phyloP scores from a whole-genome alignment of 2,329 filamentous ascomycete genomes.

The Calonectria naviculata region DNA sequence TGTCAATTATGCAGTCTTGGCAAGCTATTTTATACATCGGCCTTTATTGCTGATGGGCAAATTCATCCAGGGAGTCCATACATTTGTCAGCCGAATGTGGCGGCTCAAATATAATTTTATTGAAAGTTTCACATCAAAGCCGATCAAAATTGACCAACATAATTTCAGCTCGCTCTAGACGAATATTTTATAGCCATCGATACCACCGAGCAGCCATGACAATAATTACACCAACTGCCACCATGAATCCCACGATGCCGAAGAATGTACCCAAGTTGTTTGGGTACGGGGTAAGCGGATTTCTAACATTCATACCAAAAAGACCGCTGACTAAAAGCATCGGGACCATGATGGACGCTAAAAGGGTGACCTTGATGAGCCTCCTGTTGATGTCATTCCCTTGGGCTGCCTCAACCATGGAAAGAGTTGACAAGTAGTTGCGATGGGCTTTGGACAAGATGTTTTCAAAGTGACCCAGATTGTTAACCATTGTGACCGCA shows the following conservation, averaged over 20 bases:
- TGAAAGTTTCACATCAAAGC: too few species aligned
- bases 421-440: constrained; percentile 96
- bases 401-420: constrained; percentile 89
- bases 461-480: constrained; percentile 95
- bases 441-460: constrained; percentile 94
- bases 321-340: constrained; percentile 91
- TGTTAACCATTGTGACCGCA: constrained; percentile 99
- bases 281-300: constrained; percentile 68
- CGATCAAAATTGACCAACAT: too few species aligned
- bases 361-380: constrained; percentile 92
- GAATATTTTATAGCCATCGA: constrained; percentile 55
- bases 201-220: constrained; percentile 58
- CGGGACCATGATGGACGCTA: constrained; percentile 93
- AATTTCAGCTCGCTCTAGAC: not conserved
- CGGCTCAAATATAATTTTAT: too few species aligned
- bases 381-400: constrained; percentile 90
- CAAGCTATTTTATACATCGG: too few species aligned
- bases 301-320: constrained; percentile 87
- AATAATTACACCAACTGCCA: constrained; percentile 60
- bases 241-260: constrained; percentile 62
- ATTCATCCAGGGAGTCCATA: too few species aligned
- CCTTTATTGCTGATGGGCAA: too few species aligned
- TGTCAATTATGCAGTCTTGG: too few species aligned
- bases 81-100: too few species aligned
- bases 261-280: constrained; percentile 67